These are phyloP conservation scores for Hyphochytrium catenoides DNA, from an alignment of 352 stramenopile species.

Conservation along the genomic window DNA sequence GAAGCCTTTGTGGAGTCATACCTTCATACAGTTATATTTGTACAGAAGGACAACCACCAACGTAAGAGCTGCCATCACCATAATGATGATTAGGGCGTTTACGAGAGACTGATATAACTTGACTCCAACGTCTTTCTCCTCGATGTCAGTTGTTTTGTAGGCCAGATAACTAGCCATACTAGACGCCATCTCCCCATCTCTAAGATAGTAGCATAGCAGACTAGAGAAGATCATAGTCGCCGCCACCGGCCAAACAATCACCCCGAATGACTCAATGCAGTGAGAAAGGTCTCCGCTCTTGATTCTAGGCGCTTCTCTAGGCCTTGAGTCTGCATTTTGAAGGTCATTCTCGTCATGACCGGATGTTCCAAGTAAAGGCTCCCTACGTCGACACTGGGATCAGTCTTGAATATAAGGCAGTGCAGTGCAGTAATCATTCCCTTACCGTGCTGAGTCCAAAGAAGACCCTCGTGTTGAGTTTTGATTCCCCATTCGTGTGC, in stretches of 20 bases:
- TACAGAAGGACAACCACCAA: conserved; percentile 54
- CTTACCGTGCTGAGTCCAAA: too few species aligned
- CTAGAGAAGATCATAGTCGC: conserved; percentile 55
- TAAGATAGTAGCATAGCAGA: conserved; percentile 8
- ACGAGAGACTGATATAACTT: conserved; percentile 33
- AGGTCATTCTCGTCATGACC: too few species aligned
- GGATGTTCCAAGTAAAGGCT: too few species aligned
- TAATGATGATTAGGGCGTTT: conserved; percentile 50
- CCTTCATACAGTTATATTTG: conserved; percentile 48
- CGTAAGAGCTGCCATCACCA: conserved; percentile 40
- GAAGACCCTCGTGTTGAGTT: too few species aligned
- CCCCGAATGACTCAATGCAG: conserved; percentile 62
- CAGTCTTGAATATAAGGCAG: too few species aligned
- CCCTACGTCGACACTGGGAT: too few species aligned
- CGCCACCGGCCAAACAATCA: conserved; percentile 45
- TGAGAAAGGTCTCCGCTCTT: conserved; percentile 59
- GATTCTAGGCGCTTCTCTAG: too few species aligned
- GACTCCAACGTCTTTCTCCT: conserved; percentile 17
- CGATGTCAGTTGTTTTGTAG: conserved; percentile 33
- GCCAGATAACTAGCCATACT: too few species aligned
- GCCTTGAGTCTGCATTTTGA: too few species aligned
- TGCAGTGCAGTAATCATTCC: too few species aligned
- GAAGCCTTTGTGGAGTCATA: conserved; percentile 11
- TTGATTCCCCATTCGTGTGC: too few species aligned
- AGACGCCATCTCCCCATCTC: conserved; percentile 16